Evolutionary conservation across 176 grass and related monocot genomes (phyloP).

Genomic region (Triticum turgidum): DNA sequence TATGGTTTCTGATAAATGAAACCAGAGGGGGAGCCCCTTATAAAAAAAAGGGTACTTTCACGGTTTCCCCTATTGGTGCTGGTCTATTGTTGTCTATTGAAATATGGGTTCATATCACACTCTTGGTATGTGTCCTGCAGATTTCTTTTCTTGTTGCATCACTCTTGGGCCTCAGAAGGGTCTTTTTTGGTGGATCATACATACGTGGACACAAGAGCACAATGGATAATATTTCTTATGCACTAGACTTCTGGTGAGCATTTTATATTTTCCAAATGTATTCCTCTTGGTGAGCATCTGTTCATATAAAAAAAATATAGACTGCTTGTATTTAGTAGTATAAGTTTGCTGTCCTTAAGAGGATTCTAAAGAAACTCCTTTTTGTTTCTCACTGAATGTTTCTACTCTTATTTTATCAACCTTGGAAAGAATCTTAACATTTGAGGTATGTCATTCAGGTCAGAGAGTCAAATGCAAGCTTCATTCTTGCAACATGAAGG

Average conservation of each 20-base stretch:
- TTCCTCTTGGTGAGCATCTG: not conserved
- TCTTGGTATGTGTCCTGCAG: constrained; percentile 39
- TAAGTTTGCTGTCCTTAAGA: not conserved
- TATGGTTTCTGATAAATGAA: too few species aligned
- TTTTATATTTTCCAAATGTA: not conserved
- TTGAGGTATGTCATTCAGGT: constrained; percentile 62
- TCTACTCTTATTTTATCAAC: constrained; percentile 23
- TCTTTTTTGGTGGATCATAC: constrained; percentile 98
- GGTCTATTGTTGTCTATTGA: not conserved
- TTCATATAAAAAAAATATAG: not conserved
- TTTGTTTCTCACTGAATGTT: not conserved
- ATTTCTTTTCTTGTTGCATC: constrained; percentile 95
- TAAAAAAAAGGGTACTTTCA: not conserved
- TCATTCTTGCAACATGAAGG: constrained; percentile 93
- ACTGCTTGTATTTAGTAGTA: constrained; percentile 13
- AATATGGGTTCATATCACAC: not conserved
- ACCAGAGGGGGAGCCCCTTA: too few species aligned
- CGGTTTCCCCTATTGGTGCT: not conserved
- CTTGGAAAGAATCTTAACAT: constrained; percentile 27
- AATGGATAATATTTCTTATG: constrained; percentile 95
- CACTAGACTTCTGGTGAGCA: constrained; percentile 88
- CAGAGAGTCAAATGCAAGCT: constrained; percentile 94
- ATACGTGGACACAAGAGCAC: constrained; percentile 94
- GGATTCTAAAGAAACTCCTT: not conserved
- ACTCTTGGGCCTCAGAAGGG: constrained; percentile 80